Conservation (phyloP, 139 green algal genomes). For the Pedinophyceae sp. region DNA sequence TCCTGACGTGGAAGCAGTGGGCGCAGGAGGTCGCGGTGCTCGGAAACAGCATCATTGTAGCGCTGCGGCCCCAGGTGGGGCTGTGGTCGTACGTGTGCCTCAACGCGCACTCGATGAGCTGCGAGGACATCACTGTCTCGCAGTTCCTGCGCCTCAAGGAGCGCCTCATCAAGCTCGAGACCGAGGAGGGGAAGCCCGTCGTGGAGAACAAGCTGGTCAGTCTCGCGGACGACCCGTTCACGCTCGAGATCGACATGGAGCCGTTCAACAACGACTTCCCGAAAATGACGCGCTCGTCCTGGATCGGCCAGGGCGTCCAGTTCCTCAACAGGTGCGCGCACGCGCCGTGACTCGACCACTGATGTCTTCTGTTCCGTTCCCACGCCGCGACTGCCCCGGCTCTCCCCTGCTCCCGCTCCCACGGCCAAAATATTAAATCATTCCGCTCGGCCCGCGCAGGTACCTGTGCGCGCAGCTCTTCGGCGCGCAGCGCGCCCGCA, state of each 20-base stretch:
- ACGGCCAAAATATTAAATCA: too few relatives aligned
- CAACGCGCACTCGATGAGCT: slow-evolving; percentile 26
- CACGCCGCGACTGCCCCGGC: too few relatives aligned
- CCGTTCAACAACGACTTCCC: slow-evolving; percentile 45
- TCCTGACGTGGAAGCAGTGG: not conserved
- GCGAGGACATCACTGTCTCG: slow-evolving; percentile 26
- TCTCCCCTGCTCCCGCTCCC: too few relatives aligned
- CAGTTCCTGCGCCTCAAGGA: slow-evolving; percentile 62
- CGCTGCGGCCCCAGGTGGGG: slow-evolving; percentile 25
- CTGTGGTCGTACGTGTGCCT: slow-evolving; percentile 32
- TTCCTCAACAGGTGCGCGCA: slow-evolving; percentile 53
- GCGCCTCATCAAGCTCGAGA: slow-evolving; percentile 16
- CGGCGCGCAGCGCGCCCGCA: too few relatives aligned
- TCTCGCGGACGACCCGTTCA: not conserved
- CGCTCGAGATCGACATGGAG: slow-evolving; percentile 46
- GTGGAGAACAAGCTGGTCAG: not conserved
- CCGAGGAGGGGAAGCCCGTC: not conserved
- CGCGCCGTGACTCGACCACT: too few relatives aligned
- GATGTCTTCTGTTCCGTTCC: too few relatives aligned
- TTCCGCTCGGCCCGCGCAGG: too few relatives aligned
- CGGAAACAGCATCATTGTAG: slow-evolving; percentile 21
- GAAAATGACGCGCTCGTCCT: slow-evolving; percentile 21
- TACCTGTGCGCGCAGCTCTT: too few relatives aligned
- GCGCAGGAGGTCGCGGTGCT: slow-evolving; percentile 23
- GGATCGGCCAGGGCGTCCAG: slow-evolving; percentile 53